These are phyloP conservation scores for Aspergillus biplanus DNA, from an alignment of 495 filamentous ascomycete genomes.

Conservation along the genomic window DNA sequence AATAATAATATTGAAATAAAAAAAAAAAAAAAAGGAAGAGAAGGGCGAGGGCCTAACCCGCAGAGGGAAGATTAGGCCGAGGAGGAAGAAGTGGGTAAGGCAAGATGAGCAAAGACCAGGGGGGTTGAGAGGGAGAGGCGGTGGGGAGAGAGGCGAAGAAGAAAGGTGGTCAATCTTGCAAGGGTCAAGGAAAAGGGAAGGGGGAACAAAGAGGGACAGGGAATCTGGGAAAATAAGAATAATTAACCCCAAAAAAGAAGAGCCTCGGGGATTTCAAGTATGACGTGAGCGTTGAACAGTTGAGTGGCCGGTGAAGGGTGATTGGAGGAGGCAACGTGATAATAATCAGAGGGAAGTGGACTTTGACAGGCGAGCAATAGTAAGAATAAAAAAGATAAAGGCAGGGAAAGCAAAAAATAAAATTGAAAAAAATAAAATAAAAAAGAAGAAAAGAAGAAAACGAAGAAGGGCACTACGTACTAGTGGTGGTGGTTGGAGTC, in stretches of 20 bases:
- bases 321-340: slow-evolving; percentile 4
- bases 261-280: slow-evolving; percentile 36
- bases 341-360: slow-evolving; percentile 13
- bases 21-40: slow-evolving; percentile 7
- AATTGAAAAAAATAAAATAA: neutral
- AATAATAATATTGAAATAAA: neutral
- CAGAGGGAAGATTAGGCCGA: slow-evolving; percentile 19
- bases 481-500: slow-evolving; percentile 21
- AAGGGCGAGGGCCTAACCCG: slow-evolving; percentile 21
- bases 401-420: slow-evolving; percentile 8
- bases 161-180: slow-evolving; percentile 37
- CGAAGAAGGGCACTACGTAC: slow-evolving; percentile 12
- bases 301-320: slow-evolving; percentile 10
- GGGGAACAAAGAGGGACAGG: slow-evolving; percentile 20
- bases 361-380: neutral
- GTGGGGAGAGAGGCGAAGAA: slow-evolving; percentile 27
- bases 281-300: slow-evolving; percentile 38
- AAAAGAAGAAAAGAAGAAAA: slow-evolving; percentile 5
- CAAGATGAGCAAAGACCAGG: slow-evolving; percentile 20
- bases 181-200: slow-evolving; percentile 27
- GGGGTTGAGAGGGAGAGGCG: slow-evolving; percentile 32
- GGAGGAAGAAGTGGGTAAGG: slow-evolving; percentile 27
- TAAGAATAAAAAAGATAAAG: slow-evolving; percentile 13
- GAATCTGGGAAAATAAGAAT: slow-evolving; percentile 19
- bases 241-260: slow-evolving; percentile 26